Conservation (phyloP, 2,329 filamentous ascomycete genomes). For the Neopestalotiopsis sp. region DNA sequence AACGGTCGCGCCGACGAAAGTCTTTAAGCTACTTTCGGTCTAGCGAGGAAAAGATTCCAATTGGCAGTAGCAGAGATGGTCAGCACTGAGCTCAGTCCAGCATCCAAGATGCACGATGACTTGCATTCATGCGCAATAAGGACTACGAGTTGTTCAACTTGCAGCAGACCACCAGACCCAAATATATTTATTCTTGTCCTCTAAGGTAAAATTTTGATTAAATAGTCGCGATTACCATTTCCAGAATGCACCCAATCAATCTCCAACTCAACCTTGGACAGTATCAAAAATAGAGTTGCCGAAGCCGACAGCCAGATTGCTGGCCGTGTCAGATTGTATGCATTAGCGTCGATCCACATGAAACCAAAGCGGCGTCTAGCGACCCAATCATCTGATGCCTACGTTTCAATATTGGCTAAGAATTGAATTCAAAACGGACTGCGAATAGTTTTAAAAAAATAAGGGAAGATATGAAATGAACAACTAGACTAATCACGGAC, state of each 20-base stretch:
- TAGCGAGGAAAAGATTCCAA: background rate
- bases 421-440: no score
- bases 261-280: background rate
- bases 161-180: no score
- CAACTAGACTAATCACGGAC: no score
- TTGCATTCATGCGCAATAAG: background rate
- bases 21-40: background rate
- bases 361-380: background rate
- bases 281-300: slow-evolving; percentile 21
- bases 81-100: no score
- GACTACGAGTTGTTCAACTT: no score
- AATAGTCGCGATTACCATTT: background rate
- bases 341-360: slow-evolving; percentile 24
- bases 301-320: slow-evolving; percentile 17
- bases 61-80: no score
- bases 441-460: no score
- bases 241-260: slow-evolving; percentile 16
- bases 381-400: no score
- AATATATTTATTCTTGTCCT: no score
- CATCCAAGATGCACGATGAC: background rate
- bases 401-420: no score
- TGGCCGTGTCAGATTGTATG: slow-evolving; percentile 12
- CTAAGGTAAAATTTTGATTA: no score
- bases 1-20: background rate
- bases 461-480: no score